Percentiles rank a stretch among this genome's conserved stretches.
These are phyloP conservation scores for Melaleuca quinquenervia DNA, from an alignment of 345 rosid species.

Conservation along the genomic window DNA sequence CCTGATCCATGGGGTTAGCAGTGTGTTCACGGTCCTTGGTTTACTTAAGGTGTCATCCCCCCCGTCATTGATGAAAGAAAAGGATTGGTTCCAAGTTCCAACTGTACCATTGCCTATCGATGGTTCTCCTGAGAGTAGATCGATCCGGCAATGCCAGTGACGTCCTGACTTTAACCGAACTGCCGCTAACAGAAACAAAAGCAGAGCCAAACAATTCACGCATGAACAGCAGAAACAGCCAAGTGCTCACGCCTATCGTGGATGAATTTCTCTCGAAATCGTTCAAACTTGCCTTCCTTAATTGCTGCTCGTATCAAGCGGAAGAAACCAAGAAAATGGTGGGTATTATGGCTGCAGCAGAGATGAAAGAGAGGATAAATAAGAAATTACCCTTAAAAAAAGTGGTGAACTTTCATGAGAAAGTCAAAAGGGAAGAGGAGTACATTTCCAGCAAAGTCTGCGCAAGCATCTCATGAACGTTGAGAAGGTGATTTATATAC, in stretches of 20 bases:
- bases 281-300: slow-evolving; percentile 39
- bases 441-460: slow-evolving; percentile 70
- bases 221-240: slow-evolving; percentile 7
- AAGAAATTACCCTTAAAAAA: background rate
- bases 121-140: background rate
- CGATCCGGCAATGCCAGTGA: background rate
- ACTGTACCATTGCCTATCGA: background rate
- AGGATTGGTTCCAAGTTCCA: background rate
- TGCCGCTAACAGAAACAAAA: background rate
- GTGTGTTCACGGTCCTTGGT: background rate
- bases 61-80: background rate
- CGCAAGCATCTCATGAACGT: slow-evolving; percentile 70
- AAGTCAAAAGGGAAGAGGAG: background rate
- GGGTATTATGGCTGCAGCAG: slow-evolving; percentile 60
- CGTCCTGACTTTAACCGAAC: background rate
- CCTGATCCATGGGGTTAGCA: background rate
- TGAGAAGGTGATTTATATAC: slow-evolving; percentile 66
- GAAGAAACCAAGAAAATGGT: slow-evolving; percentile 60
- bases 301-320: slow-evolving; percentile 42
- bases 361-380: background rate
- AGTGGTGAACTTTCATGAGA: background rate
- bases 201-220: background rate
- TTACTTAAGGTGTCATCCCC: background rate
- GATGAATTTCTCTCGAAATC: slow-evolving; percentile 28
- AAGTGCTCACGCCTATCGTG: slow-evolving; percentile 20